Evolutionary conservation across 768 basidiomycete species (phyloP).

Genomic region (Suillus variegatus): DNA sequence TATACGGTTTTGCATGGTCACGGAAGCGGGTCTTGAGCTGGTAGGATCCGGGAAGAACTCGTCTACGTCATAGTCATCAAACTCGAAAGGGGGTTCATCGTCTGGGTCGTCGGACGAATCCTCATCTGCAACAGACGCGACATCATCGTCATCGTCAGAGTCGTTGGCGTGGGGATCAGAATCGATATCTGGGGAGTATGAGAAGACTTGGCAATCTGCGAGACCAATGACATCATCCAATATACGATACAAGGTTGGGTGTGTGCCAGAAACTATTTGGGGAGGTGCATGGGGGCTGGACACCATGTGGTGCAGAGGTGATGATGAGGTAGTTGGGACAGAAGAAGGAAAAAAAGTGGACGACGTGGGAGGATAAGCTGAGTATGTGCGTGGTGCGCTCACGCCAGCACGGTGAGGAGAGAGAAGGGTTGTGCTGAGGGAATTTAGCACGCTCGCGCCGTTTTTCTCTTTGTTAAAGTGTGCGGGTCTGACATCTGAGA

Average conservation of each 20-base stretch:
- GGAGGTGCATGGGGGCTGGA: conserved; percentile 71
- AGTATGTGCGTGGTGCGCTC: conserved; percentile 78
- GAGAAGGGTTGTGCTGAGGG: conserved; percentile 80
- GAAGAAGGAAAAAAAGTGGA: conserved; percentile 78
- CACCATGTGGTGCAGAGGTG: conserved; percentile 59
- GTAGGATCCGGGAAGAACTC: conserved; percentile 34
- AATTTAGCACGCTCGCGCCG: conserved; percentile 76
- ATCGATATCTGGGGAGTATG: conserved; percentile 90
- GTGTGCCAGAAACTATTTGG: conserved; percentile 76
- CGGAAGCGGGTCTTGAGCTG: conserved; percentile 14
- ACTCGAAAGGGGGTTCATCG: conserved; percentile 73
- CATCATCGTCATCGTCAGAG: conserved; percentile 76
- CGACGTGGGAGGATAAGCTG: conserved; percentile 77
- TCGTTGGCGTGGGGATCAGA: conserved; percentile 92
- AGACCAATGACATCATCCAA: conserved; percentile 91
- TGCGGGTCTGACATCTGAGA: conserved; percentile 86
- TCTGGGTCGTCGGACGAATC: conserved; percentile 72
- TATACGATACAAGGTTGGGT: conserved; percentile 84
- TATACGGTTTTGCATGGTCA: conserved; percentile 17
- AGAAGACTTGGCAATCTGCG: conserved; percentile 92
- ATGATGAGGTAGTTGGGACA: conserved; percentile 65
- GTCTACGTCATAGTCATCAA: conserved; percentile 80
- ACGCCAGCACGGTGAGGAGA: conserved; percentile 69
- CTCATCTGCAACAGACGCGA: conserved; percentile 64
- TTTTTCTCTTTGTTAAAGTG: conserved; percentile 86